Conservation (phyloP, 148 eudicot species). For the Fagopyrum homotropicum region DNA sequence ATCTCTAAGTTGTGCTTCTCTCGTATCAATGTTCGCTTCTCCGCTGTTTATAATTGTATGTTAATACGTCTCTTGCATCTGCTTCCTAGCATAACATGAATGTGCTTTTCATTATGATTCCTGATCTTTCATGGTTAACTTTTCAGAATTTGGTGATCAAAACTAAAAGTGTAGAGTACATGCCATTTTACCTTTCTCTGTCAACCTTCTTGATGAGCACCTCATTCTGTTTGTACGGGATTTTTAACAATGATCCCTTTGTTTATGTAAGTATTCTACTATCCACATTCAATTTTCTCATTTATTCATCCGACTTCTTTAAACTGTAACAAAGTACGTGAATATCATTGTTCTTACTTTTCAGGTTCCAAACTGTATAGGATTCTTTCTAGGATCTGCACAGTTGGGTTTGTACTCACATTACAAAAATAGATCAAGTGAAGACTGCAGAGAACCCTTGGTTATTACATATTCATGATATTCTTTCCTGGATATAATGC, state of each 20-base stretch:
- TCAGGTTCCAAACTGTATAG: slow-evolving; percentile 89
- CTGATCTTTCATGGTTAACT: slow-evolving; percentile 11
- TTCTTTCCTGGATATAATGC: not conserved
- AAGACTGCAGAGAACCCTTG: slow-evolving; percentile 46
- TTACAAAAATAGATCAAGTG: slow-evolving; percentile 32
- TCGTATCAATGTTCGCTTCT: slow-evolving; percentile 88
- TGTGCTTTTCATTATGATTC: not conserved
- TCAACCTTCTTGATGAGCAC: slow-evolving; percentile 83
- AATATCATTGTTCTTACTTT: slow-evolving; percentile 7
- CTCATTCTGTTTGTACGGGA: slow-evolving; percentile 63
- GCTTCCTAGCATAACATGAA: not conserved
- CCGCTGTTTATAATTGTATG: slow-evolving; percentile 81
- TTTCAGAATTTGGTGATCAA: slow-evolving; percentile 63
- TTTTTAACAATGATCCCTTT: slow-evolving; percentile 66
- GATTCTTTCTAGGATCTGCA: slow-evolving; percentile 51
- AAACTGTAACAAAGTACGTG: not conserved
- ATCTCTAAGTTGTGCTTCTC: slow-evolving; percentile 54
- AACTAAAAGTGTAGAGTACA: slow-evolving; percentile 80
- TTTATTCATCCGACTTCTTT: not conserved
- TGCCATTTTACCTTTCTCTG: slow-evolving; percentile 89
- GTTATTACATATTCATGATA: slow-evolving; percentile 18
- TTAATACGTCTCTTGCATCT: not conserved
- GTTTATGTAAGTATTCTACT: slow-evolving; percentile 48
- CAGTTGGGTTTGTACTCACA: slow-evolving; percentile 57
- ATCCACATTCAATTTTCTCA: not conserved